Conservation (phyloP, 148 eudicot species). For the Rhododendron henanense region DNA sequence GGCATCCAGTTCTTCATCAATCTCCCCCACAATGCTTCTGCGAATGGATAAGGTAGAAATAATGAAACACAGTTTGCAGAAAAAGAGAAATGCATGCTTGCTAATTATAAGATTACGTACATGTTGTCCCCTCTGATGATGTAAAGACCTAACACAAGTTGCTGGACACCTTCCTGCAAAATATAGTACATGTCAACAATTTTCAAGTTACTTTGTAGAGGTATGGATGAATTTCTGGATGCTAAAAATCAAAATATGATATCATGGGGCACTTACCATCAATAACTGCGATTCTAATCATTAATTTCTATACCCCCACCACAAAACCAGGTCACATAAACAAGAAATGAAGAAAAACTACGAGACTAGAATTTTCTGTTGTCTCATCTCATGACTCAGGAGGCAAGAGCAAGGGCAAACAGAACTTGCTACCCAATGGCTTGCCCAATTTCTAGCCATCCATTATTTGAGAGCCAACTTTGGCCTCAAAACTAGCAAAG, state of each 20-base stretch:
- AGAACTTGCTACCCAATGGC: background rate
- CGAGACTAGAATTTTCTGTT: background rate
- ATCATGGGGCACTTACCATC: background rate
- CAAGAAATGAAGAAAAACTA: background rate
- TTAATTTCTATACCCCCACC: background rate
- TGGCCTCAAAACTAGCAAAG: background rate
- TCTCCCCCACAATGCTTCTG: conserved; percentile 87
- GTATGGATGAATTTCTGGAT: background rate
- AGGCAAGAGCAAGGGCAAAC: background rate
- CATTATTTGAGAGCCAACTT: background rate
- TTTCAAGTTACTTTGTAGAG: background rate
- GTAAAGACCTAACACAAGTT: conserved; percentile 83
- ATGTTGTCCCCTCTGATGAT: conserved; percentile 97
- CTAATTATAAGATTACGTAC: conserved; percentile 33
- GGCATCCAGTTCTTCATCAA: conserved; percentile 87
- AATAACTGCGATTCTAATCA: background rate
- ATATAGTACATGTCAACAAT: background rate
- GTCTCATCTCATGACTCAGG: background rate
- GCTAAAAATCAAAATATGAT: background rate
- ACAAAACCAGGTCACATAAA: too few species aligned
- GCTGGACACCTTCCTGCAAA: conserved; percentile 91
- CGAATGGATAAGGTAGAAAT: conserved; percentile 3
- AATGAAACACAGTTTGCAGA: background rate
- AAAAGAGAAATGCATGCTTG: background rate
- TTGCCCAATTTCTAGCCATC: background rate